Percentiles rank a stretch among this genome's conserved stretches.
phyloP scores from a whole-genome alignment of 441 rosid genomes.

The Jatropha podagrica region DNA sequence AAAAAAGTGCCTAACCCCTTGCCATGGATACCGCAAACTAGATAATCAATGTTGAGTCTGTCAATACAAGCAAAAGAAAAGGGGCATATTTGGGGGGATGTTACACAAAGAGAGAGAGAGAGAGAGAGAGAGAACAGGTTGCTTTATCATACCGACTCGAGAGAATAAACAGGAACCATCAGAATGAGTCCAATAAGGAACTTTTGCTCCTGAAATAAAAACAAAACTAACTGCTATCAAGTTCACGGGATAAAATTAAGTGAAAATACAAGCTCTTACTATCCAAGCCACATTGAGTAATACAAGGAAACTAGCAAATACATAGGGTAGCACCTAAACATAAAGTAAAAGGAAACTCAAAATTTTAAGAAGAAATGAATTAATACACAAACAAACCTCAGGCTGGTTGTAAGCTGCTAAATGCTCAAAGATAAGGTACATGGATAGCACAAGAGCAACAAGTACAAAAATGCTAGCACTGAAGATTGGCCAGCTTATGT shows the following conservation, averaged over 20 bases:
- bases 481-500: conserved; percentile 74
- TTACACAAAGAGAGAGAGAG: no score
- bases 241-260: neutral
- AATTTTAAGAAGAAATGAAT: conserved; percentile 3
- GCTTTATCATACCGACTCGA: conserved; percentile 73
- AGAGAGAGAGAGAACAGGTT: conserved; percentile 3
- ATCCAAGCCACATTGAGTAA: neutral
- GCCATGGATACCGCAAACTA: neutral
- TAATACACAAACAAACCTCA: conserved; percentile 54
- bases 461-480: conserved; percentile 83
- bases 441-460: conserved; percentile 75
- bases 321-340: neutral
- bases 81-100: no score
- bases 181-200: conserved; percentile 89
- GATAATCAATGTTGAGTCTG: neutral
- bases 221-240: neutral
- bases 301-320: neutral
- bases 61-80: neutral
- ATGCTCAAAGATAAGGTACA: conserved; percentile 88
- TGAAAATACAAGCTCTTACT: neutral
- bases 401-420: conserved; percentile 91
- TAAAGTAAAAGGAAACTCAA: neutral
- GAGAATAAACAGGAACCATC: conserved; percentile 93
- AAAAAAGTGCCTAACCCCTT: neutral
- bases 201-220: conserved; percentile 83